Percentiles rank a stretch among this genome's conserved stretches.
Conservation (phyloP, 2,329 filamentous ascomycete species). For the Parafenestella ontariensis region DNA sequence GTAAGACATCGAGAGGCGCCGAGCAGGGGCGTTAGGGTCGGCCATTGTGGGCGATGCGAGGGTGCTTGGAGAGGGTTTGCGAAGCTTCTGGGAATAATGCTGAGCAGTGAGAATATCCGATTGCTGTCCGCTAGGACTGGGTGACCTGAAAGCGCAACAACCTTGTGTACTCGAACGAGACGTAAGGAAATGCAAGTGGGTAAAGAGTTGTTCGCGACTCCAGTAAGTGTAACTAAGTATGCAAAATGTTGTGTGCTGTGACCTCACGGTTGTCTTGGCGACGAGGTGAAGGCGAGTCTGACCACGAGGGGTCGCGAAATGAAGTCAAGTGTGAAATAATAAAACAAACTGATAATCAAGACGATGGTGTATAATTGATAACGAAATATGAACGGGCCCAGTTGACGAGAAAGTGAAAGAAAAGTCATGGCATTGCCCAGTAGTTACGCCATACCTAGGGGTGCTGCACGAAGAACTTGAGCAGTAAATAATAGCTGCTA, state of each 20-base stretch:
- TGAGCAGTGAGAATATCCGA: not conserved
- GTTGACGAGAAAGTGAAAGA: too few relatives aligned
- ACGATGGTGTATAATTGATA: too few relatives aligned
- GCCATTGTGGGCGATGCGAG: conserved; percentile 17
- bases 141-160: not conserved
- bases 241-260: not conserved
- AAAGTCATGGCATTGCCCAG: not conserved
- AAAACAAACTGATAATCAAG: too few relatives aligned
- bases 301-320: not conserved
- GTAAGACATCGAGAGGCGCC: conserved; percentile 35
- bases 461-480: too few relatives aligned
- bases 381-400: too few relatives aligned
- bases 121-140: not conserved
- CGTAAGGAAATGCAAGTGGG: not conserved
- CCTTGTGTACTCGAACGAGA: not conserved
- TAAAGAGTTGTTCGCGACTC: not conserved
- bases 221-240: not conserved
- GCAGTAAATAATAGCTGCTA: too few relatives aligned
- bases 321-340: not conserved
- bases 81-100: not conserved
- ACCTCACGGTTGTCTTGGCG: conserved; percentile 20
- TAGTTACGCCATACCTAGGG: too few relatives aligned
- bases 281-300: not conserved
- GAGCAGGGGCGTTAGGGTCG: conserved; percentile 11
- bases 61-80: not conserved